These are phyloP conservation scores for Eimeria praecox DNA, from an alignment of 169 alveolate genomes.

Conservation along the genomic window DNA sequence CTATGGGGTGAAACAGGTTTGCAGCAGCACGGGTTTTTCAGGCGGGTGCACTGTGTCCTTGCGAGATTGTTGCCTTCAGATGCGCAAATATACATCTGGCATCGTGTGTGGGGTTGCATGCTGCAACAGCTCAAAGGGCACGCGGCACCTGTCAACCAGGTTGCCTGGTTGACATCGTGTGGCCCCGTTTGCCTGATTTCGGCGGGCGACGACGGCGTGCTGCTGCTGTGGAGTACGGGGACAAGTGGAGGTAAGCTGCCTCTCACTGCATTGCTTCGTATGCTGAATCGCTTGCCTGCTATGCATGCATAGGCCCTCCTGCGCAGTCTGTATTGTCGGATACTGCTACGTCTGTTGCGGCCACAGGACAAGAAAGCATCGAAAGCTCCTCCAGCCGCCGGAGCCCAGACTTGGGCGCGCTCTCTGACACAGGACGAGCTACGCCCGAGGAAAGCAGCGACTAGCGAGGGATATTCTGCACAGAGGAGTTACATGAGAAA, in stretches of 20 bases:
- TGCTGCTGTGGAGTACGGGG: constrained; percentile 51
- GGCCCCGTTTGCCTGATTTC: constrained; percentile 46
- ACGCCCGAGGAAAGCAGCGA: constrained; percentile 52
- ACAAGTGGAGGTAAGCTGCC: background rate
- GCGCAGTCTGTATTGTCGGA: background rate
- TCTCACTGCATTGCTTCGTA: background rate
- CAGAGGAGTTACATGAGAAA: background rate
- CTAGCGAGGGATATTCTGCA: background rate
- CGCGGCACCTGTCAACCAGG: constrained; percentile 91
- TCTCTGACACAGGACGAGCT: constrained; percentile 4
- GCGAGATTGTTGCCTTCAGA: constrained; percentile 60
- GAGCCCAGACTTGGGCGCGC: constrained; percentile 13
- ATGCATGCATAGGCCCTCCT: background rate
- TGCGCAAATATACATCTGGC: constrained; percentile 93
- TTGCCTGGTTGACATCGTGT: constrained; percentile 88
- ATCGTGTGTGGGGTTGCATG: constrained; percentile 89
- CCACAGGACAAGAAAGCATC: constrained; percentile 14
- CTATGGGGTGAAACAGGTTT: background rate
- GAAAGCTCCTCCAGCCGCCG: constrained; percentile 1
- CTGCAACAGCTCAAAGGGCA: constrained; percentile 89
- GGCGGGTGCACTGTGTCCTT: background rate
- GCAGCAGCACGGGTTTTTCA: background rate
- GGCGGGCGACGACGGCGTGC: constrained; percentile 68
- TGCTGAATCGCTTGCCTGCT: background rate
- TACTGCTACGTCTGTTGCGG: background rate